Base-by-base conservation (phyloP, 2,329 filamentous ascomycete species). In the Xylariaceae sp. region DNA sequence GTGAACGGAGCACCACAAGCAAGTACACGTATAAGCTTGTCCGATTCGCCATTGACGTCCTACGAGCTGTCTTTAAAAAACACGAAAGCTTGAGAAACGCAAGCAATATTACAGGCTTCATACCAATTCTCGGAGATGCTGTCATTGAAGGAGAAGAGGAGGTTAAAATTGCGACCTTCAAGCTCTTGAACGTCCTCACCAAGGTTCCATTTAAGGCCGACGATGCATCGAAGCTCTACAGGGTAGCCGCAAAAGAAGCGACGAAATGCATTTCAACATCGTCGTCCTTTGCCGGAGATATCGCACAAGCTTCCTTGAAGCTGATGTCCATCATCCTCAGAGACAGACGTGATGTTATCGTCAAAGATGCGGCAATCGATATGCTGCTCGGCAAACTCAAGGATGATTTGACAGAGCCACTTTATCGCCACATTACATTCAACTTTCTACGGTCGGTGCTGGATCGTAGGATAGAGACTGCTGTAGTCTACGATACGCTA, bases 361-460 rank as follows among this genome's bases (percentile, higher is more conserved):
- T 98, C 68, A 92, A 90, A 72, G 90, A 96, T 64, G 86, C 86
- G 3, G 89, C 93, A 39, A 78, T 98, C 17, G 92, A 95, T 40
- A 88, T 92, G 72, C 78, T 99, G 2, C 84, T 98, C 3, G 86
- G 87, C 60, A 90, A 91, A 57, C 79, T 98, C 48, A 90, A 92
- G 66, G 87, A 92, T 24, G 94, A 98, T 69, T 83, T 99, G 44
- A 96, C 96, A 26, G 92, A 98, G 71, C 92, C 94, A 3, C 88
- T 96, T 63, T 88, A 93, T 59, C 91, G 96, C 62, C 93, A 96
- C 65, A 86, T 96, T 37, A 95, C 92, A 0, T 99, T 99, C 78
- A 96, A 91, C 69, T 98, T 99, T 74, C 77, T 99, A 56, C 89
- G 93, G 37, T 90, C 92, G 1, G 87, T 98, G 23, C 84, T 99